Percentiles rank a stretch among this genome's conserved stretches.
Conservation (phyloP, 495 filamentous ascomycete genomes). For the Penicillium psychrofluorescens region DNA sequence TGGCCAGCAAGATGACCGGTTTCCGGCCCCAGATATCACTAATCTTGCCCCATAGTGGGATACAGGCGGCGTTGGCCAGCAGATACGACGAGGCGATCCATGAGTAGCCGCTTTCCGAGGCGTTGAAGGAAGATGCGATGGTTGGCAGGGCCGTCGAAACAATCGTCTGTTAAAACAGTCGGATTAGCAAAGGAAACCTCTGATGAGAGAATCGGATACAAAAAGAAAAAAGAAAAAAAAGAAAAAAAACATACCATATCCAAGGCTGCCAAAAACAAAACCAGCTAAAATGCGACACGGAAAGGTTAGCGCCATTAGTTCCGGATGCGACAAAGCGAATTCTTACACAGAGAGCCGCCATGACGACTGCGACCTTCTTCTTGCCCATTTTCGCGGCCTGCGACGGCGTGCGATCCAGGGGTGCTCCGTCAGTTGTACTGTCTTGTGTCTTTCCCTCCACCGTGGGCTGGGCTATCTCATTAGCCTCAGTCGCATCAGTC, state of each 20-base stretch:
- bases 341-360: slow-evolving; percentile 44
- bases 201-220: background rate
- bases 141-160: slow-evolving; percentile 51
- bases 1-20: slow-evolving; percentile 65
- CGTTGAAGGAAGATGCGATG: slow-evolving; percentile 55
- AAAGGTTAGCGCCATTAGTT: slow-evolving; percentile 5
- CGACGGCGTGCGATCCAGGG: slow-evolving; percentile 29
- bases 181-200: background rate
- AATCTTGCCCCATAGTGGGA: slow-evolving; percentile 75
- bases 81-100: slow-evolving; percentile 72
- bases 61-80: slow-evolving; percentile 60
- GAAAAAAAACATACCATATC: slow-evolving; percentile 34
- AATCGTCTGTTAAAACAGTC: slow-evolving; percentile 32
- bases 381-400: slow-evolving; percentile 39
- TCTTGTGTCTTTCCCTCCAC: slow-evolving; percentile 15
- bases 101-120: slow-evolving; percentile 59
- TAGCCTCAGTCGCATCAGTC: background rate
- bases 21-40: slow-evolving; percentile 86
- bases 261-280: slow-evolving; percentile 45
- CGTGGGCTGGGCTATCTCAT: background rate
- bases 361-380: slow-evolving; percentile 42
- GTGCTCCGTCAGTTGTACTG: slow-evolving; percentile 11
- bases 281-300: slow-evolving; percentile 26
- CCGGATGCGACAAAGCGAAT: background rate
- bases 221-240: background rate